These are phyloP conservation scores for Crithidia expoeki DNA, from an alignment of 208 protist species.

Conservation along the genomic window DNA sequence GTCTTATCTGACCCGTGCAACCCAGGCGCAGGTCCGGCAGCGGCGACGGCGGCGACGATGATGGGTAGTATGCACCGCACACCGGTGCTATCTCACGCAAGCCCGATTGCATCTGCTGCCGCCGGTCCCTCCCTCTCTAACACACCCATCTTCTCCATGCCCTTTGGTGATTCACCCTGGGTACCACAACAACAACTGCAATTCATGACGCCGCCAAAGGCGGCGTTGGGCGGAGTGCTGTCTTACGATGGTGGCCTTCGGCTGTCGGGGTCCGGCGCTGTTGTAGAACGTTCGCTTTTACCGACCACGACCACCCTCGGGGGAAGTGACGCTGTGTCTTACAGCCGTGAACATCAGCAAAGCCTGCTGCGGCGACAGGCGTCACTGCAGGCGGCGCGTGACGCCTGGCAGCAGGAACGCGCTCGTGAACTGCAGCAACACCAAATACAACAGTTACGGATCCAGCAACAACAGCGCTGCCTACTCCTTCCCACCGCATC, in stretches of 20 bases:
- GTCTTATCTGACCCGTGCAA: slow-evolving; percentile 3
- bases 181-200: background rate
- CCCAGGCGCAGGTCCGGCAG: background rate
- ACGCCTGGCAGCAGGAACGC: slow-evolving; percentile 30
- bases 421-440: slow-evolving; percentile 19
- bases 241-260: background rate
- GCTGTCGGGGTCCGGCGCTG: background rate
- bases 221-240: background rate
- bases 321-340: slow-evolving; percentile 36
- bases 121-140: slow-evolving; percentile 17
- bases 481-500: background rate
- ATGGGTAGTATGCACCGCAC: background rate
- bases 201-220: background rate
- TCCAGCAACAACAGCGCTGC: slow-evolving; percentile 12
- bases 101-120: slow-evolving; percentile 21
- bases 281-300: background rate
- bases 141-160: slow-evolving; percentile 12
- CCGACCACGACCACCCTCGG: background rate
- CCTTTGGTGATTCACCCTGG: slow-evolving; percentile 27
- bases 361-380: slow-evolving; percentile 38
- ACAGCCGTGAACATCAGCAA: slow-evolving; percentile 32
- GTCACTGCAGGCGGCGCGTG: slow-evolving; percentile 35
- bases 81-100: slow-evolving; percentile 21
- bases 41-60: background rate
- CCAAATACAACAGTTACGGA: slow-evolving; percentile 17